A percentile compares a stretch with the other conserved stretches of the same genome.
Conservation (phyloP, 1,284 basidiomycete genomes). For the Pholiota adiposa region DNA sequence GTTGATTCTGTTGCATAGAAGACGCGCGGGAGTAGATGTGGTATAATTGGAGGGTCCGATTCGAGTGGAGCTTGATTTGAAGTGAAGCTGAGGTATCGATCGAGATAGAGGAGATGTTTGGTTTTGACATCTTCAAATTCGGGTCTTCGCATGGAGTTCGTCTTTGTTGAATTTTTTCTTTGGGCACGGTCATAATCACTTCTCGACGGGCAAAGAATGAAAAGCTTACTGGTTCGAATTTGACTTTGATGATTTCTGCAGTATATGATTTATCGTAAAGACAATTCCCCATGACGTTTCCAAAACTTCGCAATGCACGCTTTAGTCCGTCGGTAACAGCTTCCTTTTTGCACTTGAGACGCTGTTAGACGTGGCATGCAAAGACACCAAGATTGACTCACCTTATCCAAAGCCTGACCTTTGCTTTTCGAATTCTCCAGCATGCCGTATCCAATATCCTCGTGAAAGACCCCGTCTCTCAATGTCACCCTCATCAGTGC, state of each 20-base stretch:
- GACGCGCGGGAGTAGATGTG: slow-evolving; percentile 23
- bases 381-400: slow-evolving; percentile 36
- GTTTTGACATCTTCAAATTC: slow-evolving; percentile 65
- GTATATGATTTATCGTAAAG: slow-evolving; percentile 93
- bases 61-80: slow-evolving; percentile 17
- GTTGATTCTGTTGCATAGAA: slow-evolving; percentile 20
- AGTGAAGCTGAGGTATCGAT: slow-evolving; percentile 16
- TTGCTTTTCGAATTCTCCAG: slow-evolving; percentile 87
- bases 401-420: slow-evolving; percentile 91
- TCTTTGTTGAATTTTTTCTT: slow-evolving; percentile 80
- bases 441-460: slow-evolving; percentile 92
- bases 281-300: slow-evolving; percentile 94
- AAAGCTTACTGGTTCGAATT: slow-evolving; percentile 71
- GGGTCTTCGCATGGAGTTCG: slow-evolving; percentile 76
- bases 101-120: slow-evolving; percentile 19
- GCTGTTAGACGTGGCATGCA: not conserved
- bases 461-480: slow-evolving; percentile 88
- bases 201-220: not conserved
- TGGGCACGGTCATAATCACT: slow-evolving; percentile 1
- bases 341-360: slow-evolving; percentile 90
- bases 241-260: slow-evolving; percentile 86
- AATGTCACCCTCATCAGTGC: slow-evolving; percentile 89
- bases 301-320: slow-evolving; percentile 89
- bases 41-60: slow-evolving; percentile 6
- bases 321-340: slow-evolving; percentile 96